Evolutionary conservation across 169 alveolate species (phyloP).

Genomic region (Plasmodium coatneyi): DNA sequence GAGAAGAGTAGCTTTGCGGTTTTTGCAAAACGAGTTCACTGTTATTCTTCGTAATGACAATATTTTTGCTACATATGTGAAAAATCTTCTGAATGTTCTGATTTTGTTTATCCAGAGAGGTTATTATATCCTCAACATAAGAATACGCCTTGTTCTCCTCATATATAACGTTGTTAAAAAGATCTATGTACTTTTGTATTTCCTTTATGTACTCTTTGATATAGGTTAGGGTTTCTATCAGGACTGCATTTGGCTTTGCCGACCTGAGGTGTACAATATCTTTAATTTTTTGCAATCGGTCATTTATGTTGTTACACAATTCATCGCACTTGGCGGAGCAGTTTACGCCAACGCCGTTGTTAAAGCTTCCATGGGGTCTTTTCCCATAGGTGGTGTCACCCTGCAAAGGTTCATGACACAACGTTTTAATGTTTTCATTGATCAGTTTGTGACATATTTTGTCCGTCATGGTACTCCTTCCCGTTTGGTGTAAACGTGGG

Average conservation of each 20-base stretch:
- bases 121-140: conserved; percentile 30
- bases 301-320: conserved; percentile 68
- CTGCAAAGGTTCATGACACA: conserved; percentile 23
- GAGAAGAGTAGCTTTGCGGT: conserved; percentile 58
- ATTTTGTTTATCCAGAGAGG: conserved; percentile 42
- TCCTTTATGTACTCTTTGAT: conserved; percentile 71
- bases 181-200: conserved; percentile 61
- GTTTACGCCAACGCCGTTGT: conserved; percentile 5
- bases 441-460: conserved; percentile 62
- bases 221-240: conserved; percentile 53
- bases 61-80: conserved; percentile 70
- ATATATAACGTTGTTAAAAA: conserved; percentile 50
- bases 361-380: conserved; percentile 7
- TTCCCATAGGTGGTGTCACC: not conserved
- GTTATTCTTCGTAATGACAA: conserved; percentile 71
- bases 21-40: conserved; percentile 62
- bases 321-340: conserved; percentile 74
- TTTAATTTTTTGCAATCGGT: conserved; percentile 59
- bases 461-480: conserved; percentile 25
- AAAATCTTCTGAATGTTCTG: conserved; percentile 58
- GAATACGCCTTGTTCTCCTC: conserved; percentile 64
- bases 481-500: not conserved
- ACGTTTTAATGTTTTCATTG: conserved; percentile 55
- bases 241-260: conserved; percentile 50
- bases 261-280: conserved; percentile 72